Base-by-base conservation (phyloP, 805 yeast genomes). In the Pichia phayaonensis region DNA sequence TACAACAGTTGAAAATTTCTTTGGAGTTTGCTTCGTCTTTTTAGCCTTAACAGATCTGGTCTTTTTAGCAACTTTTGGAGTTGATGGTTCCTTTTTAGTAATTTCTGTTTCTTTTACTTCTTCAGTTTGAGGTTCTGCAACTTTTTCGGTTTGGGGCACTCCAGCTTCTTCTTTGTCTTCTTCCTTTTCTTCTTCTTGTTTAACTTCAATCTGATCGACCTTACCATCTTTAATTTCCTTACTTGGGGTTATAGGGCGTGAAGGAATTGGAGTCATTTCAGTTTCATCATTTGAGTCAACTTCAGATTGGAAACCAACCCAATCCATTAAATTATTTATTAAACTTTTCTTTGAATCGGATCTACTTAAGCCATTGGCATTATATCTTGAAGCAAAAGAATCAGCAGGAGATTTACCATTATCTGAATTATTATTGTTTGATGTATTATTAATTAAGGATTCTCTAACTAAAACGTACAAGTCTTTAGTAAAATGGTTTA, bases 391-490 rank as follows among this genome's bases (percentile, higher is more conserved):
- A 1, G 88, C 88, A 68, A 82, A 84, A 50, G 80, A 85, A 16
- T 84, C 76, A 52, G 83, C 81, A 2, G 88, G 87, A 16, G 84
- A 73, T 40, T 67, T 66, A 16, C 46, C 51, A 15, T 40, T 31
- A 31, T 31, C 48, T 44, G 51, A 23, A 43, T 53, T 40, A 44
- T 49, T 42, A 12, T 34, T 34, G 13, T 16, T 15, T 12, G 15
- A 13, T 8, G 23, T 38, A 34, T 50, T 50, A 40, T 55, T 48
- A 42, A 54, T 43, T 59, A 87, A 64, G 55, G 82, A 81, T 63
- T 87, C 92, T 55, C 94, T 73, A 26, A 90, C 84, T 65, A 90
- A 96, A 55, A 86, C 82, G 65, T 90, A 90, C 47, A 90, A 70
- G 66, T 90, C 97, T 61, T 79, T 80, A 2, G 95, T 85, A 6